Conservation (phyloP, 2,329 filamentous ascomycete species). For the Fusarium sp. region DNA sequence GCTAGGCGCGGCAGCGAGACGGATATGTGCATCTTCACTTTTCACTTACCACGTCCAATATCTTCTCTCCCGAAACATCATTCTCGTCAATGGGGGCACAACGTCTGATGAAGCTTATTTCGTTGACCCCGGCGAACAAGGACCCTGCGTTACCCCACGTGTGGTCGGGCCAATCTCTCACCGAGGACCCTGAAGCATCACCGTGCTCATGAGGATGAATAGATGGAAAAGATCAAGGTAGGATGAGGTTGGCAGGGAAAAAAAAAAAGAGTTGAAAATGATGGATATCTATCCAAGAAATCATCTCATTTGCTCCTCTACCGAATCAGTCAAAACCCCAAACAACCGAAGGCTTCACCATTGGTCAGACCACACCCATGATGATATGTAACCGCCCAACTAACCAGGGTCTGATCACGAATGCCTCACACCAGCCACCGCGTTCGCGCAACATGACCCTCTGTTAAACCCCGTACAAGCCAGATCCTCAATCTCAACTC, state of each 20-base stretch:
- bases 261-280: background rate
- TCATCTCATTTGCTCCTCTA: background rate
- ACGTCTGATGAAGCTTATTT: background rate
- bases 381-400: slow-evolving; percentile 29
- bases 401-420: slow-evolving; percentile 39
- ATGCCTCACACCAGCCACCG: slow-evolving; percentile 20
- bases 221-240: background rate
- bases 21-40: background rate
- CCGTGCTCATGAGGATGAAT: background rate
- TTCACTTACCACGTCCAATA: background rate
- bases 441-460: slow-evolving; percentile 1
- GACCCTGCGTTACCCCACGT: slow-evolving; percentile 13
- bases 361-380: slow-evolving; percentile 32
- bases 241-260: background rate
- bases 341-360: slow-evolving; percentile 6
- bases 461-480: background rate
- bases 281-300: background rate
- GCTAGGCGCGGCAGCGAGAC: background rate
- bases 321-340: background rate
- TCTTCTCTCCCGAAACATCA: background rate
- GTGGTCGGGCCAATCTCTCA: slow-evolving; percentile 9
- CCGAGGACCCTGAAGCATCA: background rate
- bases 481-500: background rate
- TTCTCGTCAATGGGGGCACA: background rate
- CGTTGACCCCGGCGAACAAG: slow-evolving; percentile 2